Evolutionary conservation across 768 basidiomycete genomes (phyloP).

Genomic region (Mycena rosella): DNA sequence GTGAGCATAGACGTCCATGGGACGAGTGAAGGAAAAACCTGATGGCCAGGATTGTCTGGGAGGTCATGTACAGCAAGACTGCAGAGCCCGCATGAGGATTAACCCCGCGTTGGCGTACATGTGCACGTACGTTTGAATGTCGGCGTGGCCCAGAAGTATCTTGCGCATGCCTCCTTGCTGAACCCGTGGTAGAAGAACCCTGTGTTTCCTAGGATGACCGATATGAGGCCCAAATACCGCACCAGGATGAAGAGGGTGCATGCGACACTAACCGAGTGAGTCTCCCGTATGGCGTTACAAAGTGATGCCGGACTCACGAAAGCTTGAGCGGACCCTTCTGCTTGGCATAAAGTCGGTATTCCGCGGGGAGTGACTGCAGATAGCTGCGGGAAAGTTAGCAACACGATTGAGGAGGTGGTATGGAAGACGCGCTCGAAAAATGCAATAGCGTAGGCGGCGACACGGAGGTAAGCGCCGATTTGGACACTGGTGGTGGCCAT

Average conservation of each 20-base stretch:
- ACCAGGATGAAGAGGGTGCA: slow-evolving; percentile 35
- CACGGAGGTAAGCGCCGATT: slow-evolving; percentile 21
- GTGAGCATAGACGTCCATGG: background rate
- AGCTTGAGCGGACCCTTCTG: slow-evolving; percentile 16
- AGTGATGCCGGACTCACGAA: background rate
- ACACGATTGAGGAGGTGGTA: background rate
- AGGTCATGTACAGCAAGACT: slow-evolving; percentile 25
- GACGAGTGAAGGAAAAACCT: background rate
- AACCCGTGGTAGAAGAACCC: slow-evolving; percentile 37
- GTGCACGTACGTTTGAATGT: slow-evolving; percentile 29
- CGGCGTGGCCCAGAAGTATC: slow-evolving; percentile 22
- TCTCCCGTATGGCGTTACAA: background rate
- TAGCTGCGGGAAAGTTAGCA: background rate
- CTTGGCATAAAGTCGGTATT: slow-evolving; percentile 20
- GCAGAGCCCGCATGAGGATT: background rate
- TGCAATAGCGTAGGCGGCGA: slow-evolving; percentile 20
- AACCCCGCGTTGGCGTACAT: background rate
- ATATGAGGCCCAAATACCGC: slow-evolving; percentile 25
- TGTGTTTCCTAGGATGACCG: slow-evolving; percentile 11
- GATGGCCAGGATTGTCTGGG: slow-evolving; percentile 23
- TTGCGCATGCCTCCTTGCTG: slow-evolving; percentile 14
- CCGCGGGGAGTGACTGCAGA: slow-evolving; percentile 26
- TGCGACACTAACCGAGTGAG: slow-evolving; percentile 11
- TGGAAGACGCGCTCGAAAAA: slow-evolving; percentile 18
- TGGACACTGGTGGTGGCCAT: slow-evolving; percentile 8